Conservation (phyloP, 2,329 filamentous ascomycete genomes). For the Chrysoporthe cubensis region DNA sequence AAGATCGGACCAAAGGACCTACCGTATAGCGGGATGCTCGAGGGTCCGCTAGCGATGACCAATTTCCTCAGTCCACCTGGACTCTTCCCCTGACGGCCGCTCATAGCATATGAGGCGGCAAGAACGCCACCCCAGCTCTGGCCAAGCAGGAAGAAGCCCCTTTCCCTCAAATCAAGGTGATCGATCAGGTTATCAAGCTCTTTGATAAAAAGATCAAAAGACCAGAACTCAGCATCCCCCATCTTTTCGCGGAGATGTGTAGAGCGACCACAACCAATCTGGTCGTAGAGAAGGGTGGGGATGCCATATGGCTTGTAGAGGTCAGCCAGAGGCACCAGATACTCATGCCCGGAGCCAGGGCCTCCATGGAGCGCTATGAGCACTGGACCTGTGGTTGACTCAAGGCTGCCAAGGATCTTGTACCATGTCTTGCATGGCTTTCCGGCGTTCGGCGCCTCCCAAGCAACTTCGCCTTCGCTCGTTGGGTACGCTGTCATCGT, state of each 20-base stretch:
- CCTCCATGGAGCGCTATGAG: conserved; percentile 43
- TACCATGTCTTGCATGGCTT: conserved; percentile 25
- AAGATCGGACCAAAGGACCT: not conserved
- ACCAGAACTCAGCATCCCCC: conserved; percentile 33
- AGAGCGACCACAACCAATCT: conserved; percentile 53
- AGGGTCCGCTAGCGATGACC: conserved; percentile 32
- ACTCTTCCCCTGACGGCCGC: conserved; percentile 28
- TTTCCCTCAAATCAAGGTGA: conserved; percentile 23
- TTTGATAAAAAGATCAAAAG: conserved; percentile 31
- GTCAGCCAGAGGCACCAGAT: conserved; percentile 36
- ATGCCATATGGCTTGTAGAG: conserved; percentile 33
- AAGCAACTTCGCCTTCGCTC: not conserved
- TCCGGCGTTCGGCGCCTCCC: conserved; percentile 21
- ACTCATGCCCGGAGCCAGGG: conserved; percentile 48
- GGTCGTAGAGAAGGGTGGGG: conserved; percentile 57
- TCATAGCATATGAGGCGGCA: conserved; percentile 22
- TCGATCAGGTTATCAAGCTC: conserved; percentile 34
- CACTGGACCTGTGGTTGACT: not conserved
- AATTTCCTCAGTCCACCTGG: conserved; percentile 30
- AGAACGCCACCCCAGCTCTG: conserved; percentile 26
- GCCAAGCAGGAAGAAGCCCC: conserved; percentile 26
- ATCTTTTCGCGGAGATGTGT: conserved; percentile 50
- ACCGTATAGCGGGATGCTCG: conserved; percentile 33
- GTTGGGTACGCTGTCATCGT: not conserved
- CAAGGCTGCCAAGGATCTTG: conserved; percentile 23